Evolutionary conservation across 2,329 filamentous ascomycete genomes (phyloP).

Genomic region (Orbilia javanica): DNA sequence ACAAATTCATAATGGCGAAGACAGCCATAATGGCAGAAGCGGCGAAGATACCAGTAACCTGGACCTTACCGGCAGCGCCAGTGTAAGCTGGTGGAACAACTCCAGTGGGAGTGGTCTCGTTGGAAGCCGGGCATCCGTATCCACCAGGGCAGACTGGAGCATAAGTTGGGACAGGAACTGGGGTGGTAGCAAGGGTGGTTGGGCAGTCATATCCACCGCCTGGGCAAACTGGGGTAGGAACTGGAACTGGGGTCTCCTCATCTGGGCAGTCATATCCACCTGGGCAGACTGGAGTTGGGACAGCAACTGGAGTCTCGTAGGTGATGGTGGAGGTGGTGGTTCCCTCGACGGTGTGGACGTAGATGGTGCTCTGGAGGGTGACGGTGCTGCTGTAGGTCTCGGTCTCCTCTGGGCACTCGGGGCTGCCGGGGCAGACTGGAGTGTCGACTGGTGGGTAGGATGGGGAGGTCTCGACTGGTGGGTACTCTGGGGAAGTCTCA

Average conservation of each 20-base stretch:
- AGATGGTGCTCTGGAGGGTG: conserved; percentile 49
- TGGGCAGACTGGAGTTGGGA: conserved; percentile 41
- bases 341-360: conserved; percentile 30
- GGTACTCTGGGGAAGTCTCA: conserved; percentile 21
- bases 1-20: conserved; percentile 58
- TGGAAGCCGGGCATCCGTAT: conserved; percentile 49
- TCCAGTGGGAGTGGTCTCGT: conserved; percentile 45
- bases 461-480: conserved; percentile 19
- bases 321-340: conserved; percentile 47
- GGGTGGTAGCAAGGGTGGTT: conserved; percentile 15
- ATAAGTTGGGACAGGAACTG: conserved; percentile 38
- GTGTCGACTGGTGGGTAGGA: conserved; percentile 12
- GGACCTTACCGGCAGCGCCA: conserved; percentile 53
- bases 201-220: conserved; percentile 55
- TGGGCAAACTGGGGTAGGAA: conserved; percentile 46
- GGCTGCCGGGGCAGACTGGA: conserved; percentile 29
- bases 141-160: conserved; percentile 55
- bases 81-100: conserved; percentile 56
- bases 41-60: conserved; percentile 55
- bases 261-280: conserved; percentile 44
- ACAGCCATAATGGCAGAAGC: conserved; percentile 54
- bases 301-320: conserved; percentile 32
- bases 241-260: conserved; percentile 16
- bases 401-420: conserved; percentile 36
- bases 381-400: conserved; percentile 53